Percentiles rank a stretch among this genome's conserved stretches.
Evolutionary conservation across 257 asterid genomes (phyloP).

Genomic region (Leptodermis oblonga): DNA sequence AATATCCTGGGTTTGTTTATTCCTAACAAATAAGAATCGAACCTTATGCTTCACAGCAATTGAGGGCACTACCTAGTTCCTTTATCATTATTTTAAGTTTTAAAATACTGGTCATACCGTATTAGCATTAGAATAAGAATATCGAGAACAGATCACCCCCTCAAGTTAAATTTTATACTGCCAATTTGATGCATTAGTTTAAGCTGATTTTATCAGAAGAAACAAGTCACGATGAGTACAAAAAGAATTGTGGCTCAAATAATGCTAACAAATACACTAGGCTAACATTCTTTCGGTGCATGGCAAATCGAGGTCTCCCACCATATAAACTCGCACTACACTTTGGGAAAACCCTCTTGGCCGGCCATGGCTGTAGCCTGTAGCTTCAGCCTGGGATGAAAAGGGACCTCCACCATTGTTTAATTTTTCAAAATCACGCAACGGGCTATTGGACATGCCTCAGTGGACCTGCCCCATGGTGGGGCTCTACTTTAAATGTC

Average conservation of each 20-base stretch:
- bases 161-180: too few species aligned
- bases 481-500: slow-evolving; percentile 24
- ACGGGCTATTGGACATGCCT: slow-evolving; percentile 43
- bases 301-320: slow-evolving; percentile 24
- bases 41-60: too few species aligned
- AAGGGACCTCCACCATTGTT: slow-evolving; percentile 42
- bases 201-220: too few species aligned
- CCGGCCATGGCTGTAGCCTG: slow-evolving; percentile 2
- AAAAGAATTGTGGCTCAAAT: not conserved
- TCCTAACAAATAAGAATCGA: too few species aligned
- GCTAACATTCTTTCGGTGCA: slow-evolving; percentile 62
- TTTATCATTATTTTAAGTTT: too few species aligned
- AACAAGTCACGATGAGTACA: not conserved
- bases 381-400: slow-evolving; percentile 23
- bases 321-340: slow-evolving; percentile 10
- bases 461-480: slow-evolving; percentile 52
- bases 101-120: too few species aligned
- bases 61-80: too few species aligned
- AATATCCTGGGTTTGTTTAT: too few species aligned
- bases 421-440: slow-evolving; percentile 62
- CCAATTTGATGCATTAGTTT: too few species aligned
- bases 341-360: slow-evolving; percentile 14
- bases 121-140: too few species aligned
- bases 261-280: not conserved
- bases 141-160: too few species aligned